phyloP scores from a whole-genome alignment of 805 yeast species.

The Maudiozyma bulderi region DNA sequence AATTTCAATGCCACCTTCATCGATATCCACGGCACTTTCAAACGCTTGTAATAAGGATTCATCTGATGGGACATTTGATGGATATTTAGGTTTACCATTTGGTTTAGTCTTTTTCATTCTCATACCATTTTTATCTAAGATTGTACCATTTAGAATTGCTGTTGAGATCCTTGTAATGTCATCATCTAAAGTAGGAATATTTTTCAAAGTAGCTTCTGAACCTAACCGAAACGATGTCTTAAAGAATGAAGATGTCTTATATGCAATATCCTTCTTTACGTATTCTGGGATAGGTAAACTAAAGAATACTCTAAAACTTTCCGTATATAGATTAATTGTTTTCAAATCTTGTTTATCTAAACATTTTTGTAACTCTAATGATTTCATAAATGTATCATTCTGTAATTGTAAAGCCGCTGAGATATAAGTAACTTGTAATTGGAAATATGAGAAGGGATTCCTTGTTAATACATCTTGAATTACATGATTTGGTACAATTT shows the following conservation, averaged over 20 bases:
- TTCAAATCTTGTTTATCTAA: conserved; percentile 9
- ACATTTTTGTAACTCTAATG: conserved; percentile 12
- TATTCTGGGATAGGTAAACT: conserved; percentile 21
- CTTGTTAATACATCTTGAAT: conserved; percentile 1
- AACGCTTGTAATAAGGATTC: background rate
- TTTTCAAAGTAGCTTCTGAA: conserved; percentile 20
- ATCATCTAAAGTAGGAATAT: conserved; percentile 17
- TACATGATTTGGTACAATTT: conserved; percentile 10
- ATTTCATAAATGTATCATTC: conserved; percentile 25
- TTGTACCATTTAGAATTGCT: conserved; percentile 20
- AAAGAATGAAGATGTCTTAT: conserved; percentile 24
- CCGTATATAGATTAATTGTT: conserved; percentile 29
- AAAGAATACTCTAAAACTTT: conserved; percentile 30
- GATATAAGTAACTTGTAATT: conserved; percentile 24
- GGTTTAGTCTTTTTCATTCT: conserved; percentile 4
- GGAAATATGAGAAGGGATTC: conserved; percentile 5
- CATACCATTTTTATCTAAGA: conserved; percentile 13
- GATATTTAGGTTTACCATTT: conserved; percentile 4
- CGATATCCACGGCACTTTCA: background rate
- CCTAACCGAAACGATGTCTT: conserved; percentile 23
- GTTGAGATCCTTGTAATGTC: conserved; percentile 19
- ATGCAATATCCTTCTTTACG: conserved; percentile 20
- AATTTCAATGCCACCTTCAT: background rate
- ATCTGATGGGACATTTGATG: conserved; percentile 8
- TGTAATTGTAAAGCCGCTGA: conserved; percentile 26